These are phyloP conservation scores for Naegleria lovaniensis DNA, from an alignment of 208 protist genomes.

Conservation along the genomic window DNA sequence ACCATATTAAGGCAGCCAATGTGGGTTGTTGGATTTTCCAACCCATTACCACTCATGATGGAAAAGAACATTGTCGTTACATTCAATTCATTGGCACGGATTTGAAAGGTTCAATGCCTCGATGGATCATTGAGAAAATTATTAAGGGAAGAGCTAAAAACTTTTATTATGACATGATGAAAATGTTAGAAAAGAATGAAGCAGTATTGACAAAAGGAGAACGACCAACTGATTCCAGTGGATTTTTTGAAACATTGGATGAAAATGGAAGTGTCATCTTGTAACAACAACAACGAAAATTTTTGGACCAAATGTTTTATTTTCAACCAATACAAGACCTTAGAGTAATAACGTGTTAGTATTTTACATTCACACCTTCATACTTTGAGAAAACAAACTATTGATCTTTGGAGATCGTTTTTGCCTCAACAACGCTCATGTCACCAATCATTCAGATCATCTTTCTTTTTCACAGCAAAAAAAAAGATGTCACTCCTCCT, in stretches of 20 bases:
- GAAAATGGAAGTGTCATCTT: not conserved
- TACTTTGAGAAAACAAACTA: too few species aligned
- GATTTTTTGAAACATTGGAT: not conserved
- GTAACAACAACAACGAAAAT: too few species aligned
- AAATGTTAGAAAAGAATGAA: not conserved
- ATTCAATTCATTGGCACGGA: not conserved
- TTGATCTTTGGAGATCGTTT: too few species aligned
- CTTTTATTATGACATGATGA: not conserved
- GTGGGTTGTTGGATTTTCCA: not conserved
- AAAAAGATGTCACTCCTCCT: too few species aligned
- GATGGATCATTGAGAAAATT: not conserved
- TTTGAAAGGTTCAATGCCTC: not conserved
- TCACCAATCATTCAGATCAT: too few species aligned
- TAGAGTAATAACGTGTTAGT: too few species aligned
- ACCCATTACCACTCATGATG: not conserved
- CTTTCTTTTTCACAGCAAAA: too few species aligned
- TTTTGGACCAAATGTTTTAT: too few species aligned
- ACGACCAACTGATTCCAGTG: not conserved
- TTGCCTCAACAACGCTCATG: too few species aligned
- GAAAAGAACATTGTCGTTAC: not conserved
- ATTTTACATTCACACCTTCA: too few species aligned
- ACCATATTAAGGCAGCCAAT: not conserved
- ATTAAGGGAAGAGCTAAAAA: not conserved
- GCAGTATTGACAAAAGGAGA: not conserved
- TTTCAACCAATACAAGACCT: too few species aligned